Base-by-base conservation (phyloP, 306 rosid species). In the Prunus davidiana region DNA sequence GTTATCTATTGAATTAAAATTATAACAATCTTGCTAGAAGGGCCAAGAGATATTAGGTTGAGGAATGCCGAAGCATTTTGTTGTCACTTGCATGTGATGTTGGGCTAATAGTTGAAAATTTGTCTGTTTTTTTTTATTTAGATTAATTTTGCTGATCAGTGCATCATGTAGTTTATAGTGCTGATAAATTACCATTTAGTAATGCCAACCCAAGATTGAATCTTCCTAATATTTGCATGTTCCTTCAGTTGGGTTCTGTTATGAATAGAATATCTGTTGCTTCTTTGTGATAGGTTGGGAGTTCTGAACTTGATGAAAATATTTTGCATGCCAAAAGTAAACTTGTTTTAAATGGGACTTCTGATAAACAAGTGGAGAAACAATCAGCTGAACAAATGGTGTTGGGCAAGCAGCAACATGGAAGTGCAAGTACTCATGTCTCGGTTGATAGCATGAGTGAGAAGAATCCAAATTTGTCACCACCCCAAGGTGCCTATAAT, bases 201-300 rank as follows among this genome's bases (percentile, higher is more conserved):
- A 15, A n/a, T 58, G 24, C 55, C 71, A 66, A 50, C 57, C 20
- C 58, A 45, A 55, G 54, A 34, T 55, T 47, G 50, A 46, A n/a
- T 25, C 8, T 16, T 66, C 32, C 66, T 15, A 43, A 19, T 38
- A 38, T 76, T 71, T 20, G 10, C 15, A 34, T 43, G 30, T 45
- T 61, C 54, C 58, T 4, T 74, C 63, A 69, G 18, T 22, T 71
- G 72, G 22, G 16, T 64, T 34, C 67, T 52, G 41, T 78, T 64
- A 51, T 72, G 24, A 80, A 72, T 62, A 15, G 70, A 64, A 57
- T 68, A 52, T 72, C 28, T 80, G 76, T 76, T 82, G 66, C 75
- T 88, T 80, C 51, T 73, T 50, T 80, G 70, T 85, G 58, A 61
- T 74, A 96, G 99, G 89, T 77, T 82, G 93, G 76, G 70, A 91